phyloP scores from a whole-genome alignment of 1,139 yeast genomes.

The Eremothecium coryli region DNA sequence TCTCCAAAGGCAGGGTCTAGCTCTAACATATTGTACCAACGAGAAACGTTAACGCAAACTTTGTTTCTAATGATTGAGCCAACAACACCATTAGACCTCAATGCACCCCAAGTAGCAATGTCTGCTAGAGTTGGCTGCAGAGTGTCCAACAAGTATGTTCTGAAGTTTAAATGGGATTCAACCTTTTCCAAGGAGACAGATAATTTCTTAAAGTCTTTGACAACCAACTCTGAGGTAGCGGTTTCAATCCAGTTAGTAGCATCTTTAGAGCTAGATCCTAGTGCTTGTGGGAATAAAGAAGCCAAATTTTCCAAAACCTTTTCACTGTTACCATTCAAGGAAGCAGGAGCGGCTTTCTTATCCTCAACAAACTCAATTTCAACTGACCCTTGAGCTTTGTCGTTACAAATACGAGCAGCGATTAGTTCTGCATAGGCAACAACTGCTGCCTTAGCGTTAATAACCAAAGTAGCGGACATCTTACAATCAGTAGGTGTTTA shows the following conservation, averaged over 20 bases:
- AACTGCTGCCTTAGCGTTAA: slow-evolving; percentile 81
- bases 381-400: slow-evolving; percentile 43
- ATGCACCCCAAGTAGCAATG: slow-evolving; percentile 85
- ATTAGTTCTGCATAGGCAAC: slow-evolving; percentile 74
- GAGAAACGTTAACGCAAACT: slow-evolving; percentile 72
- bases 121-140: slow-evolving; percentile 65
- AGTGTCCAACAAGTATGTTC: slow-evolving; percentile 63
- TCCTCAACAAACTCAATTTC: slow-evolving; percentile 61
- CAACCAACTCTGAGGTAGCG: slow-evolving; percentile 59
- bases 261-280: slow-evolving; percentile 32
- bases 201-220: slow-evolving; percentile 83
- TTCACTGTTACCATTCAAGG: slow-evolving; percentile 29
- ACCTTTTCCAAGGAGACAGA: slow-evolving; percentile 68
- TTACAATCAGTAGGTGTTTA: no score
- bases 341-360: slow-evolving; percentile 38
- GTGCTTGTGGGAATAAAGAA: slow-evolving; percentile 39
- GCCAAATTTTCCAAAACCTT: slow-evolving; percentile 40
- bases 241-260: slow-evolving; percentile 57
- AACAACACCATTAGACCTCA: slow-evolving; percentile 87
- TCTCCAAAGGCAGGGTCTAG: slow-evolving; percentile 58
- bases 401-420: slow-evolving; percentile 68
- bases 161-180: slow-evolving; percentile 75
- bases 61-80: slow-evolving; percentile 83
- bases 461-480: slow-evolving; percentile 38
- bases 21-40: slow-evolving; percentile 85